Conservation (phyloP, 1,284 basidiomycete species). For the Inonotus hispidus region DNA sequence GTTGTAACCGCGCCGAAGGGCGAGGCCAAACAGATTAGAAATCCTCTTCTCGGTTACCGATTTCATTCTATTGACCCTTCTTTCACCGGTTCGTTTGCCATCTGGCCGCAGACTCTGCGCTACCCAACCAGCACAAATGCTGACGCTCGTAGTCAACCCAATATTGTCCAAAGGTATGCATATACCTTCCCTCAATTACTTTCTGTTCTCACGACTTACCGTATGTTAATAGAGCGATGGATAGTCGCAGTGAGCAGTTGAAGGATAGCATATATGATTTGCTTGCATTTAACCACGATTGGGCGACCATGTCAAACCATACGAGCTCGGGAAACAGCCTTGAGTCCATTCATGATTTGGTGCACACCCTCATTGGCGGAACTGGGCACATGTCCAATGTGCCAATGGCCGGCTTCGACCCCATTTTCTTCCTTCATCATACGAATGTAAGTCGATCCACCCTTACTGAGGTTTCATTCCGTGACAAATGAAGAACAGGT, state of each 20-base stretch:
- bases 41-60: constrained; percentile 39
- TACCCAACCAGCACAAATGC: constrained; percentile 28
- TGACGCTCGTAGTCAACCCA: constrained; percentile 27
- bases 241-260: constrained; percentile 27
- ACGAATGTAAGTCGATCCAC: constrained; percentile 25
- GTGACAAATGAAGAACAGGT: constrained; percentile 21
- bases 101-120: constrained; percentile 38
- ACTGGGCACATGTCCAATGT: constrained; percentile 41
- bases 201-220: neutral
- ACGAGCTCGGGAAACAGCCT: constrained; percentile 33
- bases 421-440: constrained; percentile 46
- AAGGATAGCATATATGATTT: constrained; percentile 33
- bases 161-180: constrained; percentile 28
- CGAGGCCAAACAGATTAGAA: constrained; percentile 29
- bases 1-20: constrained; percentile 37
- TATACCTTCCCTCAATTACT: neutral
- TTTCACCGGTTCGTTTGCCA: constrained; percentile 33
- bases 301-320: constrained; percentile 44
- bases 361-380: constrained; percentile 39
- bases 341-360: constrained; percentile 44
- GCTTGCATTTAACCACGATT: constrained; percentile 34
- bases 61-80: constrained; percentile 34
- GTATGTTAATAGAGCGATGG: constrained; percentile 9
- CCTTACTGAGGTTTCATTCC: neutral
- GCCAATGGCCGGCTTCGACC: constrained; percentile 38